phyloP scores from a whole-genome alignment of 2,329 filamentous ascomycete species.

The Fusarium scirpi region DNA sequence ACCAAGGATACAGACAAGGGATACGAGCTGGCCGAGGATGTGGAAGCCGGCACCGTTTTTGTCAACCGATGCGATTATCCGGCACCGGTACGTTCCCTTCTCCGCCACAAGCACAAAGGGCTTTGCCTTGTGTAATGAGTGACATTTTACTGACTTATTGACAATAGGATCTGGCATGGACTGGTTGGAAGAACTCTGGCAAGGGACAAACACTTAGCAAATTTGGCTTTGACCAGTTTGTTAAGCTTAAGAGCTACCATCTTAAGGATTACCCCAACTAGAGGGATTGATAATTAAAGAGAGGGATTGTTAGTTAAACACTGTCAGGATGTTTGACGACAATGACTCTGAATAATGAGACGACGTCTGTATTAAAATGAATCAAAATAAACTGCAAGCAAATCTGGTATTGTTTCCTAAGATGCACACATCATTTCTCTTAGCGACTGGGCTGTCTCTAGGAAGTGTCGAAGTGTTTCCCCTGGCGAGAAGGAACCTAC shows the following conservation, averaged over 20 bases:
- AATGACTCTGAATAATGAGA: slow-evolving; percentile 35
- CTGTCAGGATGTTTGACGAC: slow-evolving; percentile 13
- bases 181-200: slow-evolving; percentile 97
- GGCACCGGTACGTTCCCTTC: slow-evolving; percentile 76
- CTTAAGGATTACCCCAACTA: slow-evolving; percentile 82
- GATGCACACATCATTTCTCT: slow-evolving; percentile 30
- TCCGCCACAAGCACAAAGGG: slow-evolving; percentile 16
- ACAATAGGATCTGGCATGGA: slow-evolving; percentile 88
- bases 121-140: slow-evolving; percentile 10
- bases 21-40: slow-evolving; percentile 79
- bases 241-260: slow-evolving; percentile 96
- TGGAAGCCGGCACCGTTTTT: slow-evolving; percentile 96
- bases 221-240: slow-evolving; percentile 95
- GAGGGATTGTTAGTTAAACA: slow-evolving; percentile 6
- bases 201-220: slow-evolving; percentile 89
- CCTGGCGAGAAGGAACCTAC: slow-evolving; percentile 13
- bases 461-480: slow-evolving; percentile 10
- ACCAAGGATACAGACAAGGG: slow-evolving; percentile 85
- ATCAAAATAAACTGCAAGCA: slow-evolving; percentile 25
- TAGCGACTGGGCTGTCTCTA: slow-evolving; percentile 36
- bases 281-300: background rate
- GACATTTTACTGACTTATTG: slow-evolving; percentile 32
- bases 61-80: slow-evolving; percentile 95
- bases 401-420: background rate
- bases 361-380: slow-evolving; percentile 16